Base-by-base conservation (phyloP, 2,329 filamentous ascomycete species). In the Aspergillus quadrilineatus region DNA sequence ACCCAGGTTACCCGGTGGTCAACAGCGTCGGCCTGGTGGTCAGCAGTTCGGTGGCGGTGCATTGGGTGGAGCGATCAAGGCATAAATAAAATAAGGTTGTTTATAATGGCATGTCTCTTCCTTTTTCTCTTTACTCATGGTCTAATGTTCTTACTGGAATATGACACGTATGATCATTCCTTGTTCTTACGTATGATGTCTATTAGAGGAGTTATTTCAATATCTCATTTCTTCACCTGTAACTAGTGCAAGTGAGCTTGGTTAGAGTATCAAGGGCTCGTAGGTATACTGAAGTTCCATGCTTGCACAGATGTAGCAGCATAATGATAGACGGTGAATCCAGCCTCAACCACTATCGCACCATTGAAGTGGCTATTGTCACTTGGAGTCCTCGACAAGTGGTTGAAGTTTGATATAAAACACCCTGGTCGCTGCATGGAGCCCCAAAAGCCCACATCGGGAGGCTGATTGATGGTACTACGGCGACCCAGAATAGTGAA, bases 31-130 rank as follows among this genome's bases (percentile, higher is more conserved):
- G 63, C 76, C 76, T 17, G 78, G 78, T 66, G 77, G 77, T 46
- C 77, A 80, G 64, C 77, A 79, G 62, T 80, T 80, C 63, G 67
- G 76, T 56, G 78, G 78, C 60, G 78, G 78, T 73, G 78, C 77
- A 67, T 74, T 80, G 67, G 77, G 78, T 49, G 75, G 75, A 69
- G 78, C 77, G 50, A 80, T 80, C 66, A 79, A 79, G 71, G 75
- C 77, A 68, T 80, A 75, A 76, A 66, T 59, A 69, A 62, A 63
- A 72, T 69, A 42, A 42, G 39, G 39, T 64, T 59, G 62, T 63
- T 64, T 61, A 65, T 63, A 60, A 50, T 63, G 62, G 55, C 60
- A 60, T 59, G 61, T 57, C 56, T 62, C 62, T 63, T 67, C 61
- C 56, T 57, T 60, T 57, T 61, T 34, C 58, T 57, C 58, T 57